These are phyloP conservation scores for Purpureocillium lavendulum DNA, from an alignment of 2,329 filamentous ascomycete species.

Conservation along the genomic window DNA sequence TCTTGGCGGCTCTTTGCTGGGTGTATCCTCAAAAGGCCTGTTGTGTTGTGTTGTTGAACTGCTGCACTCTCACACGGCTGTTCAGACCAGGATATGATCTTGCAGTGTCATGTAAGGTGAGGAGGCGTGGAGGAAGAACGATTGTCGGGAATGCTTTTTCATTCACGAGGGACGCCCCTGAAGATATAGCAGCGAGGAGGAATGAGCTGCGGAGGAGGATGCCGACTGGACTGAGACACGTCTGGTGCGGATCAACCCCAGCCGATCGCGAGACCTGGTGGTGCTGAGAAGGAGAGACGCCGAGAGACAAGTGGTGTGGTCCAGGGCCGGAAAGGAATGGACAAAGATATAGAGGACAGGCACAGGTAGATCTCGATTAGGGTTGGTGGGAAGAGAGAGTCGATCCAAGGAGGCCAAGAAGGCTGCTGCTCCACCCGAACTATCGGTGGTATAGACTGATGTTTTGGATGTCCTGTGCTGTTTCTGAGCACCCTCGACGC, in stretches of 20 bases:
- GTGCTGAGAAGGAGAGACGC: conserved; percentile 18
- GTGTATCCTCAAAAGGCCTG: too few species aligned
- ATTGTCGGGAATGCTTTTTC: conserved; percentile 25
- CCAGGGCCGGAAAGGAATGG: conserved; percentile 24
- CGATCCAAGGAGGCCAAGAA: conserved; percentile 13
- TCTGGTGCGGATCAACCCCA: conserved; percentile 24
- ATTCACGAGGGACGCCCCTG: conserved; percentile 25
- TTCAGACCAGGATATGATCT: not conserved
- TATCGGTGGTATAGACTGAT: conserved; percentile 16
- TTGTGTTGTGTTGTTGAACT: too few species aligned
- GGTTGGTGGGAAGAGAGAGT: conserved; percentile 3
- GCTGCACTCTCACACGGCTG: too few species aligned
- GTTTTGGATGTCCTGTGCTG: conserved; percentile 13
- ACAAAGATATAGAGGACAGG: conserved; percentile 13
- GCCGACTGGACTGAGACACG: conserved; percentile 24
- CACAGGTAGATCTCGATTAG: conserved; percentile 17
- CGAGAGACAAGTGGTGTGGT: conserved; percentile 25
- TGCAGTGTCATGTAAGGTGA: not conserved
- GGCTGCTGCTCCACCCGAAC: conserved; percentile 11
- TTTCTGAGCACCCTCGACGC: conserved; percentile 11
- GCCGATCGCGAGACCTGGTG: conserved; percentile 20
- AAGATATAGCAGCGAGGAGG: conserved; percentile 32
- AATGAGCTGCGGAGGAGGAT: conserved; percentile 25
- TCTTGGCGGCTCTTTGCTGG: conserved; percentile 6
- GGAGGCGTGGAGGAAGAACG: conserved; percentile 7